Base-by-base conservation (phyloP, 2,329 filamentous ascomycete genomes). In the Xylariaceae sp. region DNA sequence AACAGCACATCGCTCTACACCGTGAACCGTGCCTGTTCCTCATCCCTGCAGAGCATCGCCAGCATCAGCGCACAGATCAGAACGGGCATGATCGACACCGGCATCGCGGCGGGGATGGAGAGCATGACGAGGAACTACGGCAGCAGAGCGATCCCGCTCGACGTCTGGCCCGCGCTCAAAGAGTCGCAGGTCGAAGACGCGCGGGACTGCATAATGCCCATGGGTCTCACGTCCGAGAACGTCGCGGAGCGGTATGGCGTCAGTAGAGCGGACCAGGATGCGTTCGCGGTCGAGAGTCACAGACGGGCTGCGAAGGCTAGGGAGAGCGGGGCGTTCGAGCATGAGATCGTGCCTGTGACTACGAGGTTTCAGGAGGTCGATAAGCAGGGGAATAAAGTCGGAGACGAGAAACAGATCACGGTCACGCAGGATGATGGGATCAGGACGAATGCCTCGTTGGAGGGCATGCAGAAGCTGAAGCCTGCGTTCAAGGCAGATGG, bases 91-190 rank as follows among this genome's bases (percentile, higher is more conserved):
- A 86, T 92, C 45, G 80, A 84, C 54, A 75, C 78, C 0, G 91
- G 89, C 52, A 82, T 96, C 54, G 91, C 85, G 10, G 91, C 88
- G 2, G 91, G 91, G 30, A 96, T 95, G 88, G 91, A 96, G 78
- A 92, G 87, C 72, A 96, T 96, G 91, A 95, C 89, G 56, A 75
- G 86, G 57, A 96, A 96, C 71, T 96, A 96, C 70, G 90, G 85
- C 45, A 82, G 76, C 22, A 76, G 83, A 49, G 91, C 91, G n/a
- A 94, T 96, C 39, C 91, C 91, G 0, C 85, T 83, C 0, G 81
- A 90, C 55, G 70, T 90, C 11, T 96, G 90, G 89, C 83, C 86
- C 0, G 83, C 80, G 45, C 72, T 96, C 53, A 81, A 75, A 60
- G 78, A 86, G 69, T 72, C 1, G 77, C 80, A 10, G 14, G 43